A percentile compares a stretch with the other conserved stretches of the same genome.
Evolutionary conservation across 805 yeast genomes (phyloP).

Genomic region (Cyberlindnera euphorbiiphila): DNA sequence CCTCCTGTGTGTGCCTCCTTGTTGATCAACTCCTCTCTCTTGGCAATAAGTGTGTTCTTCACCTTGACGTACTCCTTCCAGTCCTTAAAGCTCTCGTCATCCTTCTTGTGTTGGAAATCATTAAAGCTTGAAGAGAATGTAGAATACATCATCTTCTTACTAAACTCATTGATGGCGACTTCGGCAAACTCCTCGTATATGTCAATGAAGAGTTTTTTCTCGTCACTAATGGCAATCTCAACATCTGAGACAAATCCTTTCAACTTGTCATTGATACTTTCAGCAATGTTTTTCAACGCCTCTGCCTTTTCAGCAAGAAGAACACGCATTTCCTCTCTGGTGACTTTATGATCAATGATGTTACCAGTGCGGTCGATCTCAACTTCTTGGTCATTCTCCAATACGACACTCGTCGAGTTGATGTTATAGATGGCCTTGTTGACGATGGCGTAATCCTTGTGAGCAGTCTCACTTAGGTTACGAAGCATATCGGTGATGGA

Average conservation of each 20-base stretch:
- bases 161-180: slow-evolving; percentile 59
- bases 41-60: slow-evolving; percentile 50
- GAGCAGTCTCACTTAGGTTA: slow-evolving; percentile 28
- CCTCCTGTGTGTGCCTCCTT: slow-evolving; percentile 30
- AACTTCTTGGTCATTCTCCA: slow-evolving; percentile 31
- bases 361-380: slow-evolving; percentile 34
- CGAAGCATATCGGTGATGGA: slow-evolving; percentile 34
- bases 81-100: slow-evolving; percentile 41
- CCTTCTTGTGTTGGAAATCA: slow-evolving; percentile 24
- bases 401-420: slow-evolving; percentile 32
- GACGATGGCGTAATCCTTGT: slow-evolving; percentile 27
- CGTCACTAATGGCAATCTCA: slow-evolving; percentile 33
- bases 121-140: slow-evolving; percentile 23
- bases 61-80: slow-evolving; percentile 60
- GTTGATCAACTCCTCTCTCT: slow-evolving; percentile 48
- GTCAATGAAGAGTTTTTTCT: slow-evolving; percentile 50
- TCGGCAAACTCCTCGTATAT: slow-evolving; percentile 73
- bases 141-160: slow-evolving; percentile 49
- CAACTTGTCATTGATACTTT: slow-evolving; percentile 31
- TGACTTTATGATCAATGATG: slow-evolving; percentile 35
- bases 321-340: slow-evolving; percentile 47
- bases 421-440: slow-evolving; percentile 35
- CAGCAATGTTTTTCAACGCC: slow-evolving; percentile 30
- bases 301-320: slow-evolving; percentile 32
- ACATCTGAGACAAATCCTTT: slow-evolving; percentile 25